Evolutionary conservation across 169 alveolate species (phyloP).

Genomic region (Cyclospora cayetanensis): DNA sequence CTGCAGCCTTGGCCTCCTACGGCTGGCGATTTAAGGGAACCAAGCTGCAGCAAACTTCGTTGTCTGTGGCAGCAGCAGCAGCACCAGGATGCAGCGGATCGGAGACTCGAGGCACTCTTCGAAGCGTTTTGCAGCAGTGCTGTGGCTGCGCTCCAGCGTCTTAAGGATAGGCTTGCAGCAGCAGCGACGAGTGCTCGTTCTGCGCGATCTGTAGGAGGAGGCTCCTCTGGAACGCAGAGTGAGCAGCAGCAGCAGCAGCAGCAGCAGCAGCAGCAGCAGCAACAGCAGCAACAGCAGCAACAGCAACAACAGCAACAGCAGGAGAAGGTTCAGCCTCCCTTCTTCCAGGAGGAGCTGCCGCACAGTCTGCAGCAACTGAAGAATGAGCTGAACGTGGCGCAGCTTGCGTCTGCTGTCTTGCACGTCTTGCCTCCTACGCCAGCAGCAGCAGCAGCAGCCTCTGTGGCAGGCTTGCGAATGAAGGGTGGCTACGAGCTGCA

Average conservation of each 20-base stretch:
- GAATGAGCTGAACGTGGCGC: background rate
- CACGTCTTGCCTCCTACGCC: background rate
- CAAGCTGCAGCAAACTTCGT: slow-evolving; percentile 53
- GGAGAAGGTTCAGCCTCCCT: no score
- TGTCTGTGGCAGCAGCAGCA: slow-evolving; percentile 58
- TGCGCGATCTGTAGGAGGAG: background rate
- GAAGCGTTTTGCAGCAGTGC: slow-evolving; percentile 24
- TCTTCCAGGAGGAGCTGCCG: background rate
- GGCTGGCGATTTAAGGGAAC: slow-evolving; percentile 3
- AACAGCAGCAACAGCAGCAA: background rate
- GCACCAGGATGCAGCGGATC: slow-evolving; percentile 31
- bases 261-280: background rate
- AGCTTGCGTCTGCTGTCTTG: background rate
- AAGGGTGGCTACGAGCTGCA: background rate
- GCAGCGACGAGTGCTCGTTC: background rate
- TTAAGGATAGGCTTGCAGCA: background rate
- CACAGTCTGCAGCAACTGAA: background rate
- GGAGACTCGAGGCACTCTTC: slow-evolving; percentile 18
- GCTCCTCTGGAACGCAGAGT: background rate
- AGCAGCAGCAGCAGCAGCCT: background rate
- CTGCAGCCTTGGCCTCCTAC: slow-evolving; percentile 61
- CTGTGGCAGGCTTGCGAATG: slow-evolving; percentile 4
- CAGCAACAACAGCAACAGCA: background rate
- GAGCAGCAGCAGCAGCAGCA: background rate
- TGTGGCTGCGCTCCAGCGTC: slow-evolving; percentile 16